A percentile compares a stretch with the other conserved stretches of the same genome.
Evolutionary conservation across 2,329 filamentous ascomycete species (phyloP).

Genomic region (Fonsecaea multimorphosa): DNA sequence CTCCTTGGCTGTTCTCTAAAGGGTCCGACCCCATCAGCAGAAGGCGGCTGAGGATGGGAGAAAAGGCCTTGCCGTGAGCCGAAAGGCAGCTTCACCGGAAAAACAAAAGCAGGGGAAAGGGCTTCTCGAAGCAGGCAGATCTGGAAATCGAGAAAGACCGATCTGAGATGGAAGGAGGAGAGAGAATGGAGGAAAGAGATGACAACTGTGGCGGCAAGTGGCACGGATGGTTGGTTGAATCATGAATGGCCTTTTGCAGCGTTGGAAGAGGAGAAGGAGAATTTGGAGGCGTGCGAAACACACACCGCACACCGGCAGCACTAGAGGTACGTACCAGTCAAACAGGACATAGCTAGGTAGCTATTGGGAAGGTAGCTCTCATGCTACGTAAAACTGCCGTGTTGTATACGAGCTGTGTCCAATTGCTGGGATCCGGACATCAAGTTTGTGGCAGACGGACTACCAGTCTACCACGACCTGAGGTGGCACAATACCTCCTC

Average conservation of each 20-base stretch:
- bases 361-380: neutral
- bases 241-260: neutral
- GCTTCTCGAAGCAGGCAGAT: constrained; percentile 29
- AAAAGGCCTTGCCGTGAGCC: constrained; percentile 26
- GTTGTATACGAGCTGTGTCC: neutral
- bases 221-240: neutral
- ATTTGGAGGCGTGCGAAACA: neutral
- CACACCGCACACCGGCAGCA: neutral
- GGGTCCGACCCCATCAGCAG: neutral
- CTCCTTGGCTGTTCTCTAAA: neutral
- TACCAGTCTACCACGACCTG: neutral
- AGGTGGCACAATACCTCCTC: neutral
- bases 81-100: constrained; percentile 24
- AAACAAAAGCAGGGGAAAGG: constrained; percentile 7
- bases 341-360: neutral
- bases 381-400: neutral
- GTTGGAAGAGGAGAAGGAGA: neutral
- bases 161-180: constrained; percentile 13
- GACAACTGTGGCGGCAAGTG: constrained; percentile 8
- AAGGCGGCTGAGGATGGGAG: neutral
- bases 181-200: constrained; percentile 2
- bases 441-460: constrained; percentile 2
- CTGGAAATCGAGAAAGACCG: constrained; percentile 15
- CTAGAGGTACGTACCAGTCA: neutral
- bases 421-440: neutral